Evolutionary conservation across 2,329 filamentous ascomycete genomes (phyloP).

Genomic region (Ophiocordyceps camponoti-rufipedis): DNA sequence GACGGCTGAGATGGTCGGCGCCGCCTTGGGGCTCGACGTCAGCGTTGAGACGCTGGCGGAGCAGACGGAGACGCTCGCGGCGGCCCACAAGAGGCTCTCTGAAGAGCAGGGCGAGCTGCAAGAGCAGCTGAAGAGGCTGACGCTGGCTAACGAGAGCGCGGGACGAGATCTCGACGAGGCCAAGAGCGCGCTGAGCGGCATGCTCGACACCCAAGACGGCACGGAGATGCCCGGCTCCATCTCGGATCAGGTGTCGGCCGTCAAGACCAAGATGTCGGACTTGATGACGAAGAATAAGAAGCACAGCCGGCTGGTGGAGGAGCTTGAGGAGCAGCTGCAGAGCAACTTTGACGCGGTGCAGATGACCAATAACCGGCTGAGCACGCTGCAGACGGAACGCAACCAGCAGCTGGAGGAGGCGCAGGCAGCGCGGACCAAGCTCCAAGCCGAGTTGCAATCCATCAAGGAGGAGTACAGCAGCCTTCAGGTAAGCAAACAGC

Average conservation of each 20-base stretch:
- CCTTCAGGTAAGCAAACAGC: slow-evolving; percentile 46
- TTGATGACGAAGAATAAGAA: slow-evolving; percentile 62
- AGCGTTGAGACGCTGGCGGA: slow-evolving; percentile 50
- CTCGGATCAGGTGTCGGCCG: slow-evolving; percentile 35
- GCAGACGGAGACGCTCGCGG: slow-evolving; percentile 37
- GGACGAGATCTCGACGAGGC: slow-evolving; percentile 44
- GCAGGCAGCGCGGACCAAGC: slow-evolving; percentile 40
- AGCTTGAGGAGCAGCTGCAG: slow-evolving; percentile 91
- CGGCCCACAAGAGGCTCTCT: slow-evolving; percentile 39
- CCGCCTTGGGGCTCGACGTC: slow-evolving; percentile 41
- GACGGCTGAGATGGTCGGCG: slow-evolving; percentile 43
- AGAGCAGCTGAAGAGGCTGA: slow-evolving; percentile 33
- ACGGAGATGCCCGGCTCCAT: slow-evolving; percentile 17
- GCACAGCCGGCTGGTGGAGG: slow-evolving; percentile 79
- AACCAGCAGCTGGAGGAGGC: slow-evolving; percentile 64
- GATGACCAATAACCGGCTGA: slow-evolving; percentile 66
- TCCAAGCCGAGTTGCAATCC: slow-evolving; percentile 51
- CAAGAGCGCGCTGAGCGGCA: slow-evolving; percentile 31
- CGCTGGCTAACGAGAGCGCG: slow-evolving; percentile 37
- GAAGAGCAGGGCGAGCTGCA: slow-evolving; percentile 42
- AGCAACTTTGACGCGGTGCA: slow-evolving; percentile 91
- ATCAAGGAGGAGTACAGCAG: slow-evolving; percentile 51
- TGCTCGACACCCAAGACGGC: slow-evolving; percentile 30
- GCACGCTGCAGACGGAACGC: slow-evolving; percentile 59
- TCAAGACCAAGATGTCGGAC: slow-evolving; percentile 48